A percentile compares a stretch with the other conserved stretches of the same genome.
phyloP scores from a whole-genome alignment of 805 yeast species.

The Saccharomycopsis sp. region DNA sequence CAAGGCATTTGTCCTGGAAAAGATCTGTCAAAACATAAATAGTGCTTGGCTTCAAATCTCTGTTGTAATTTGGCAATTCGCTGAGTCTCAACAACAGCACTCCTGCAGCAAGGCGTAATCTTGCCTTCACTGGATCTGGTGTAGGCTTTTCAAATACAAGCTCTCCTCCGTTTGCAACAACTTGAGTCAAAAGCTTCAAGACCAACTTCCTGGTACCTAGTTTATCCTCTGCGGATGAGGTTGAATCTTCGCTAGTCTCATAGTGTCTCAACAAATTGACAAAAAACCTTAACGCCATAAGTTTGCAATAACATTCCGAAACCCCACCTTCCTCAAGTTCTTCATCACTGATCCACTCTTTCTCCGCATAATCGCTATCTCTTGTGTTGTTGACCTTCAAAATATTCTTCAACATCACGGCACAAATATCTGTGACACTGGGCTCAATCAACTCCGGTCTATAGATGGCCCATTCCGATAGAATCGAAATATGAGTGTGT shows the following conservation, averaged over 20 bases:
- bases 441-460: constrained; percentile 43
- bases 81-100: constrained; percentile 55
- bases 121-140: constrained; percentile 51
- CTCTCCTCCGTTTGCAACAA: constrained; percentile 74
- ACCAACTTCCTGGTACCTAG: constrained; percentile 45
- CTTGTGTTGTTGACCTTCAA: constrained; percentile 52
- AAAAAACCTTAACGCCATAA: constrained; percentile 45
- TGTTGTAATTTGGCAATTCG: constrained; percentile 41
- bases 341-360: constrained; percentile 41
- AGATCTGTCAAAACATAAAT: constrained; percentile 46
- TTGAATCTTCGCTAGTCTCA: constrained; percentile 15
- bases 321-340: constrained; percentile 29
- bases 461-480: constrained; percentile 48
- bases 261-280: constrained; percentile 46
- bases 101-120: constrained; percentile 63
- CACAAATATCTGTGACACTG: constrained; percentile 48
- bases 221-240: neutral
- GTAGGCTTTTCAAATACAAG: constrained; percentile 54
- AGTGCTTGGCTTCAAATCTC: constrained; percentile 42
- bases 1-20: constrained; percentile 55
- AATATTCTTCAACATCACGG: constrained; percentile 51
- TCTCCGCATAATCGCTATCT: constrained; percentile 24
- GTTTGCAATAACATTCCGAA: constrained; percentile 37
- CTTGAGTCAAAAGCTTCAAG: constrained; percentile 53
- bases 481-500: constrained; percentile 47